Conservation (phyloP, 768 basidiomycete species). For the Megacollybia marginata region DNA sequence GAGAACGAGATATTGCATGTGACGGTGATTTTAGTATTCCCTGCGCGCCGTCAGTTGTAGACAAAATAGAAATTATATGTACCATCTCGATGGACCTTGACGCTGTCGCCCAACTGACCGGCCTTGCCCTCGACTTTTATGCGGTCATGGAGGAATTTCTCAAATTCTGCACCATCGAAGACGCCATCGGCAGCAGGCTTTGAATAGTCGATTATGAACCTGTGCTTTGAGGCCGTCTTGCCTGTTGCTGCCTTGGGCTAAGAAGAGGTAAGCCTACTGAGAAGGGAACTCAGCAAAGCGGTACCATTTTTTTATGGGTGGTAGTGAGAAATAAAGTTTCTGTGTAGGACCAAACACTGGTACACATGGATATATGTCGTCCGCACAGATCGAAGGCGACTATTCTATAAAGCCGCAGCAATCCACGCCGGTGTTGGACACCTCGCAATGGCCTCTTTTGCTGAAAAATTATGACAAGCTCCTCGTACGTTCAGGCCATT, state of each 20-base stretch:
- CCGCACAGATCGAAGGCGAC: constrained; percentile 68
- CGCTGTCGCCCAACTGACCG: constrained; percentile 84
- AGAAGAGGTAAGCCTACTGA: constrained; percentile 72
- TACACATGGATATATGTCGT: constrained; percentile 51
- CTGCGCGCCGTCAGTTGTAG: constrained; percentile 24
- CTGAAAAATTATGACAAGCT: constrained; percentile 99
- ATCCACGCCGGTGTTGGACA: constrained; percentile 73
- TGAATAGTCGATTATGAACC: constrained; percentile 83
- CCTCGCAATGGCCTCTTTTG: constrained; percentile 95
- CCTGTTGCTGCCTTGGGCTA: constrained; percentile 55
- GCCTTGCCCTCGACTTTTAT: constrained; percentile 91
- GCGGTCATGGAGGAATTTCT: constrained; percentile 90
- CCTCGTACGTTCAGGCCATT: constrained; percentile 90
- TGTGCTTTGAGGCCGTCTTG: constrained; percentile 59
- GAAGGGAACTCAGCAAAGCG: constrained; percentile 88
- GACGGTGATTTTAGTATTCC: constrained; percentile 77
- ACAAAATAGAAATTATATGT: constrained; percentile 15
- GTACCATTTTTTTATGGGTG: constrained; percentile 23
- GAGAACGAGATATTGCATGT: constrained; percentile 86
- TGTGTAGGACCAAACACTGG: constrained; percentile 34
- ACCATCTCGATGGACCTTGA: constrained; percentile 88
- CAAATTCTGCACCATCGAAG: constrained; percentile 55
- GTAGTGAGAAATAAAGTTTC: constrained; percentile 29
- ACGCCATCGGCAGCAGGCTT: constrained; percentile 62
- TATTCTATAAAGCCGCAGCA: constrained; percentile 78